These are phyloP conservation scores for Guyanaporus albipodus DNA, from an alignment of 768 basidiomycete genomes.

Conservation along the genomic window DNA sequence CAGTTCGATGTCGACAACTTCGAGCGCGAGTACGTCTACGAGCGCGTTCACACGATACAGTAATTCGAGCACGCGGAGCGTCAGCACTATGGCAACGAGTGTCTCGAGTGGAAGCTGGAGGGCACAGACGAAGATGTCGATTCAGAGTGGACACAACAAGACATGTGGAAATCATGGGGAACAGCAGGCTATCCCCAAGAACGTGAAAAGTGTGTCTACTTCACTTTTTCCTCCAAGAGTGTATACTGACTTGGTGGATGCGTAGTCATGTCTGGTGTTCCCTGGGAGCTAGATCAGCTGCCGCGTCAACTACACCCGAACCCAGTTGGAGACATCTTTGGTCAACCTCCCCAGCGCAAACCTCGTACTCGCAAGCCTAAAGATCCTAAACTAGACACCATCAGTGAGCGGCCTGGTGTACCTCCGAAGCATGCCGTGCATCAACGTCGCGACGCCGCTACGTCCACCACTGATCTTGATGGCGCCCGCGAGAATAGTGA, in stretches of 20 bases:
- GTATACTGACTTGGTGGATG: conserved; percentile 1
- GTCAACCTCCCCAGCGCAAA: conserved; percentile 54
- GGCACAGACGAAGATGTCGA: conserved; percentile 33
- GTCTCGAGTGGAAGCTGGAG: conserved; percentile 75
- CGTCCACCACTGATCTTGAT: conserved; percentile 70
- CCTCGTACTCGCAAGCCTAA: conserved; percentile 64
- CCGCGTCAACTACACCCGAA: conserved; percentile 63
- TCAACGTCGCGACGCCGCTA: conserved; percentile 57
- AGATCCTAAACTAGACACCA: conserved; percentile 67
- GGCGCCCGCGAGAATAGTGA: conserved; percentile 28
- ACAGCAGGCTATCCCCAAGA: conserved; percentile 48
- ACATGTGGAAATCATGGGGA: conserved; percentile 16
- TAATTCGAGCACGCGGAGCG: conserved; percentile 60
- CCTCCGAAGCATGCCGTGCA: conserved; percentile 44
- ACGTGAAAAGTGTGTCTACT: conserved; percentile 74
- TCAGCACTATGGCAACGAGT: conserved; percentile 79
- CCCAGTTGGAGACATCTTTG: conserved; percentile 61
- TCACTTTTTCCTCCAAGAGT: neutral
- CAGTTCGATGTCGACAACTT: conserved; percentile 66
- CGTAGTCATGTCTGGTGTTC: conserved; percentile 71
- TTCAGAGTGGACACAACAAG: conserved; percentile 15
- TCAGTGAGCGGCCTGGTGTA: conserved; percentile 59
- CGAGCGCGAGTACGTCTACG: conserved; percentile 64
- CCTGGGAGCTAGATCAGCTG: conserved; percentile 67
- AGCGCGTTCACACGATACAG: conserved; percentile 79